Conservation (phyloP, 805 yeast genomes). For the Ogataea pignaliae region DNA sequence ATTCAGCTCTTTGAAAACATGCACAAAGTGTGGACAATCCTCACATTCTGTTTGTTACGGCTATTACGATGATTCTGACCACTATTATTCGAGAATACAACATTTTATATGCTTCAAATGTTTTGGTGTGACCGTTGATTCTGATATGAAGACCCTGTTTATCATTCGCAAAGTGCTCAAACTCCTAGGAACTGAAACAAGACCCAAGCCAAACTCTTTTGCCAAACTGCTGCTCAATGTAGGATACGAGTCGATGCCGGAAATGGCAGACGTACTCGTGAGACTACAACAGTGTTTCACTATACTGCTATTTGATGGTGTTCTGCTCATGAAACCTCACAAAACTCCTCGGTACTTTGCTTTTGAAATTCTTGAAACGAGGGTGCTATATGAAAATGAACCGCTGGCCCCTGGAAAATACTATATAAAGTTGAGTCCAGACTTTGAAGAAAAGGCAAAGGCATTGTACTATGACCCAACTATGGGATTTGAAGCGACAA, state of each 20-base stretch:
- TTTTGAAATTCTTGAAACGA: slow-evolving; percentile 11
- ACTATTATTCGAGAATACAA: neutral
- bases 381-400: slow-evolving; percentile 11
- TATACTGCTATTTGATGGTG: slow-evolving; percentile 14
- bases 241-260: slow-evolving; percentile 3
- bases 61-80: slow-evolving; percentile 2
- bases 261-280: neutral
- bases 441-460: slow-evolving; percentile 1
- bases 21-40: slow-evolving; percentile 12
- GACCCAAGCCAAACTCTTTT: slow-evolving; percentile 2
- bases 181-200: slow-evolving; percentile 4
- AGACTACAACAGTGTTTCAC: slow-evolving; percentile 1
- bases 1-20: slow-evolving; percentile 13
- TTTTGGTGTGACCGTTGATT: slow-evolving; percentile 8
- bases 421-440: slow-evolving; percentile 7
- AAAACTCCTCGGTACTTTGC: slow-evolving; percentile 8
- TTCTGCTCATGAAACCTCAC: slow-evolving; percentile 10
- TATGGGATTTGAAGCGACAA: neutral
- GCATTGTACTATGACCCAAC: slow-evolving; percentile 7
- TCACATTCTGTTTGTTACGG: slow-evolving; percentile 22
- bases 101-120: slow-evolving; percentile 12
- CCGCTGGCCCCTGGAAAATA: slow-evolving; percentile 13
- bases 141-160: slow-evolving; percentile 14
- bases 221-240: slow-evolving; percentile 1
- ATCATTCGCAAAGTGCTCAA: slow-evolving; percentile 18